A percentile compares a stretch with the other conserved stretches of the same genome.
phyloP scores from a whole-genome alignment of 2,329 filamentous ascomycete species.

The Balansia obtecta region DNA sequence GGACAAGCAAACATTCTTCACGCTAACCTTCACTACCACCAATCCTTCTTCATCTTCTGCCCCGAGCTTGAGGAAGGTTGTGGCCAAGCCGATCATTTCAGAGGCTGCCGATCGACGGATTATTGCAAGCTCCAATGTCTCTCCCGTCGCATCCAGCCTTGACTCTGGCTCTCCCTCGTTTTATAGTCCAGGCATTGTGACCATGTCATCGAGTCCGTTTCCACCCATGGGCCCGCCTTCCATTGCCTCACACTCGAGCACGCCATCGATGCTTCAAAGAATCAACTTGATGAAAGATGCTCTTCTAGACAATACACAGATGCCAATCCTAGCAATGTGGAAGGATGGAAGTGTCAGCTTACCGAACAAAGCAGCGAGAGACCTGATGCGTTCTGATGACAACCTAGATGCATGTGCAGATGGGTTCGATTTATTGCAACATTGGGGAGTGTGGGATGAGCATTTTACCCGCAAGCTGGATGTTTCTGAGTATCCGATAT shows the following conservation, averaged over 20 bases:
- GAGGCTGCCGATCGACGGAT: constrained; percentile 35
- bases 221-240: constrained; percentile 56
- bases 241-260: constrained; percentile 37
- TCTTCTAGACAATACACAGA: constrained; percentile 59
- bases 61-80: constrained; percentile 22
- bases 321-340: constrained; percentile 72
- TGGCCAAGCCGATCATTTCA: constrained; percentile 26
- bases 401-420: constrained; percentile 29
- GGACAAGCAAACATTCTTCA: constrained; percentile 56
- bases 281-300: constrained; percentile 66
- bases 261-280: constrained; percentile 59
- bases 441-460: constrained; percentile 51
- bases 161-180: constrained; percentile 34
- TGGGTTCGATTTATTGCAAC: constrained; percentile 42
- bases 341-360: constrained; percentile 63
- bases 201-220: constrained; percentile 46
- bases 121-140: constrained; percentile 30
- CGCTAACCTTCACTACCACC: constrained; percentile 59
- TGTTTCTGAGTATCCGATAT: constrained; percentile 52
- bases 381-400: constrained; percentile 33
- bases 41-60: constrained; percentile 25
- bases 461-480: constrained; percentile 50
- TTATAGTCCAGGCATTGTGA: constrained; percentile 38
- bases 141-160: constrained; percentile 34
- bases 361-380: constrained; percentile 53